Conservation (phyloP, 768 basidiomycete genomes). For the Boletus rufocinnamomeus region DNA sequence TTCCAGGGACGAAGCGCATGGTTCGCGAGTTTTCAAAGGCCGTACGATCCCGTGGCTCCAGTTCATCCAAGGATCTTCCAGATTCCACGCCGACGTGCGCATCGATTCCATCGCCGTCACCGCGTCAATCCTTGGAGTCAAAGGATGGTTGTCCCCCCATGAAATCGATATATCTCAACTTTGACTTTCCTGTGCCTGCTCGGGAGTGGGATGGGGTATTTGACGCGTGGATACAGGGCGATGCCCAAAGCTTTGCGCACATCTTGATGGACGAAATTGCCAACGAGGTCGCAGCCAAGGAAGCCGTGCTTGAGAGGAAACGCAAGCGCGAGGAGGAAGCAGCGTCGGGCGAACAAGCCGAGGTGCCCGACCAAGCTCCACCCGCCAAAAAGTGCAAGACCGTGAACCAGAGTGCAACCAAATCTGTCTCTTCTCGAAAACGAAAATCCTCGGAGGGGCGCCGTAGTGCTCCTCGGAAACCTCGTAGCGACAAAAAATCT, state of each 20-base stretch:
- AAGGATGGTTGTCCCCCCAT: slow-evolving; percentile 55
- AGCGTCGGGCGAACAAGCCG: slow-evolving; percentile 15
- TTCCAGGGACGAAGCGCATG: slow-evolving; percentile 90
- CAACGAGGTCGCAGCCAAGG: slow-evolving; percentile 54
- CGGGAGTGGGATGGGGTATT: slow-evolving; percentile 91
- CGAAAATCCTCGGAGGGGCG: slow-evolving; percentile 29
- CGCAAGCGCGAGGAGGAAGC: slow-evolving; percentile 55
- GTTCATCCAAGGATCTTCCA: slow-evolving; percentile 37
- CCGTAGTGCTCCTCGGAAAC: slow-evolving; percentile 33
- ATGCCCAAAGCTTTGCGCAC: slow-evolving; percentile 77
- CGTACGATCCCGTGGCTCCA: slow-evolving; percentile 53
- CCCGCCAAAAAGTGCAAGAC: slow-evolving; percentile 32
- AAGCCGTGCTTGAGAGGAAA: slow-evolving; percentile 56
- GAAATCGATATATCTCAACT: slow-evolving; percentile 78
- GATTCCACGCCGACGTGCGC: slow-evolving; percentile 29
- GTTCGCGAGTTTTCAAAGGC: slow-evolving; percentile 87
- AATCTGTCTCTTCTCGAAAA: slow-evolving; percentile 21
- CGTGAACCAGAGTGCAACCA: slow-evolving; percentile 10
- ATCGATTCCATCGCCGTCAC: slow-evolving; percentile 50
- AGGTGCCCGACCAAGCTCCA: slow-evolving; percentile 13
- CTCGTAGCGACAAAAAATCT: slow-evolving; percentile 26
- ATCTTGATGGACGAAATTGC: slow-evolving; percentile 59
- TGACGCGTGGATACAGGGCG: slow-evolving; percentile 87
- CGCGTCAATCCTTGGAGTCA: slow-evolving; percentile 37
- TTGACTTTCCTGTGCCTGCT: slow-evolving; percentile 83